Evolutionary conservation across 768 basidiomycete species (phyloP), one percentile per base, ranked within the genome.

Genomic region (Hygrocybe coccinea): DNA sequence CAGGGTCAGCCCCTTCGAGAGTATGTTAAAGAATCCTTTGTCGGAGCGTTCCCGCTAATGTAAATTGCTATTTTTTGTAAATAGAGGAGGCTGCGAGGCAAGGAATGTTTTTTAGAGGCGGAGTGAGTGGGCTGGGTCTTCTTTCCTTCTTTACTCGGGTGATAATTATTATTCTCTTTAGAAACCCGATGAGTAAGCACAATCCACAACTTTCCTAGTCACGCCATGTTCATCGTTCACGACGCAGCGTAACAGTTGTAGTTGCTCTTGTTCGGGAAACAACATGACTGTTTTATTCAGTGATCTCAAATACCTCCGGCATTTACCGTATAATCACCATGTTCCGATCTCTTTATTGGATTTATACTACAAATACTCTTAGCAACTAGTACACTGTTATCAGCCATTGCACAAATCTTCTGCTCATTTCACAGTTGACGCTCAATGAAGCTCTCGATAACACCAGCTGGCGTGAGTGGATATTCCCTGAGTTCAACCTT

Each of bases 361-460:
- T n/a, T 46, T 24, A 46, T 22, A 17, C 44, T 46, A 17, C 17
- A 24, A 46, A 7, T 22, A n/a, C 11, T 17, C 5, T 7, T 24
- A 22, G 17, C 44, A 46, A 11, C 44, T 50, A 33, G 33, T 34
- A 50, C 36, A 50, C 36, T 24, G 14, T 14, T 4, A 34, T 21
- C n/a, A 29, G n/a, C n/a, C 52, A 54, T 52, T 38, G 15, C 35
- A 41, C 25, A 7, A n/a, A 5, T 39, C 14, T 4, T 3, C 25
- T 4, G 15, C 37, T n/a, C 22, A 38, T 39, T n/a, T 51, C 36
- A 51, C 14, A 51, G 10, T 15, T 51, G 29, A 21, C 87, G 75
- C 66, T 93, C 91, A 57, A 95, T 82, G 71, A 87, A 87, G 62
- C 88, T 89, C 70, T 91, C 80, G 52, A 95, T 89, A 34, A 84